phyloP scores from a whole-genome alignment of 179 eudicot species.

The Silene coronaria region DNA sequence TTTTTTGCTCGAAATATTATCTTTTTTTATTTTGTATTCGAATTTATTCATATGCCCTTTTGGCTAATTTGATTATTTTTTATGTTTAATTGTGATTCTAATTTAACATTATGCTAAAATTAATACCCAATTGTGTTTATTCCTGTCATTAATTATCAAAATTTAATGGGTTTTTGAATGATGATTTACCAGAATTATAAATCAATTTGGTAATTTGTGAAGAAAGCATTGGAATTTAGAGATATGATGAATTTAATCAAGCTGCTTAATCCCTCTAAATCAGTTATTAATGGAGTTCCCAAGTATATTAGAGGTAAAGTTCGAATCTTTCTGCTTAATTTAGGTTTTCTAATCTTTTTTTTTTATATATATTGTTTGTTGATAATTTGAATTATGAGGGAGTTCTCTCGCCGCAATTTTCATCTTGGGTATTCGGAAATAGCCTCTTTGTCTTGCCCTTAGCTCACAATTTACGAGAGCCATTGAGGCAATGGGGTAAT shows the following conservation, averaged over 20 bases:
- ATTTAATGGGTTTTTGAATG: not conserved
- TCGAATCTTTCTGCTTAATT: not conserved
- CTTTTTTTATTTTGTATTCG: too few species aligned
- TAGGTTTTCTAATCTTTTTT: not conserved
- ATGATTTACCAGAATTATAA: not conserved
- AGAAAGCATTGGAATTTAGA: conserved; percentile 6
- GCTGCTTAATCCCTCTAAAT: conserved; percentile 34
- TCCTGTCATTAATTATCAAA: not conserved
- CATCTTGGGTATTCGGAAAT: too few species aligned
- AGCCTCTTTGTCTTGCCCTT: too few species aligned
- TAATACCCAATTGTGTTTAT: not conserved
- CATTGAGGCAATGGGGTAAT: not conserved
- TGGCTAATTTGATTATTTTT: too few species aligned
- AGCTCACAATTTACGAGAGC: too few species aligned
- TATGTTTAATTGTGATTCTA: not conserved
- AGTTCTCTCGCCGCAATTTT: too few species aligned
- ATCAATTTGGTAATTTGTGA: not conserved
- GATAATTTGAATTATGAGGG: too few species aligned
- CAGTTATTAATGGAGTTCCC: conserved; percentile 21
- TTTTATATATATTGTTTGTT: too few species aligned
- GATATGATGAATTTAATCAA: conserved; percentile 45
- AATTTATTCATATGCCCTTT: too few species aligned
- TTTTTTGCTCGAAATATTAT: too few species aligned
- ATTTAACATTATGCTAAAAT: not conserved
- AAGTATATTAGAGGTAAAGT: conserved; percentile 43